A percentile compares a stretch with the other conserved stretches of the same genome.
Conservation (phyloP, 257 asterid species). For the Gardenia jasminoides region DNA sequence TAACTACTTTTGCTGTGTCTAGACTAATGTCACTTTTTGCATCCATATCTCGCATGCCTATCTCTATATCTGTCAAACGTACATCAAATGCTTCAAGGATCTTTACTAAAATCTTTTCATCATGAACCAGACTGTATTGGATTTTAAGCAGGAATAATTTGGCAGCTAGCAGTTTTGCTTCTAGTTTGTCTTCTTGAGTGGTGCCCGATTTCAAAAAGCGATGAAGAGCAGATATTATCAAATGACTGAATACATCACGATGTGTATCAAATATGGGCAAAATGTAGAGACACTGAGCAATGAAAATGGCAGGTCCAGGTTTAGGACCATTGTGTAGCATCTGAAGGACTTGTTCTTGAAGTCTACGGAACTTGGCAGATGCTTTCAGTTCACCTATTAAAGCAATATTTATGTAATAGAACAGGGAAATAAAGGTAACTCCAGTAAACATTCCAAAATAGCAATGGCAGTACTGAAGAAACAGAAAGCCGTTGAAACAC, state of each 20-base stretch:
- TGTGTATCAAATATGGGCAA: conserved; percentile 54
- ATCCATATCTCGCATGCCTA: conserved; percentile 33
- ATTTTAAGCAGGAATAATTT: conserved; percentile 52
- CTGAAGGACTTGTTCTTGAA: conserved; percentile 60
- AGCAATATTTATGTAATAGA: background rate
- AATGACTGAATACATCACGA: conserved; percentile 77
- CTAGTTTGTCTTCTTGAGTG: conserved; percentile 38
- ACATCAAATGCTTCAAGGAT: conserved; percentile 64
- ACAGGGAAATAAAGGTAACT: conserved; percentile 4
- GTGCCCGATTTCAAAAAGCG: conserved; percentile 50
- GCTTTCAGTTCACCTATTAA: conserved; percentile 78
- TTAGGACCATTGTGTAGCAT: conserved; percentile 55
- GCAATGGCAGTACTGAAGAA: conserved; percentile 7
- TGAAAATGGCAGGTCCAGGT: conserved; percentile 66
- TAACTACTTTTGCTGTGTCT: conserved; percentile 49
- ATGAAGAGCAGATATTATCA: conserved; percentile 66
- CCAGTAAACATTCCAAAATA: background rate
- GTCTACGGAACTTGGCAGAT: conserved; percentile 57
- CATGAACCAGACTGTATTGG: conserved; percentile 46
- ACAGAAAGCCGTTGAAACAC: background rate
- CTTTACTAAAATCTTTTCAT: conserved; percentile 58
- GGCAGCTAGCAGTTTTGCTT: conserved; percentile 59
- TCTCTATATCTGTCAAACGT: conserved; percentile 50
- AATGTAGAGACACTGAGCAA: conserved; percentile 70
- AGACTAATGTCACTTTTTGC: conserved; percentile 29